phyloP scores from a whole-genome alignment of 208 protist genomes.

The Willaertia magna region DNA sequence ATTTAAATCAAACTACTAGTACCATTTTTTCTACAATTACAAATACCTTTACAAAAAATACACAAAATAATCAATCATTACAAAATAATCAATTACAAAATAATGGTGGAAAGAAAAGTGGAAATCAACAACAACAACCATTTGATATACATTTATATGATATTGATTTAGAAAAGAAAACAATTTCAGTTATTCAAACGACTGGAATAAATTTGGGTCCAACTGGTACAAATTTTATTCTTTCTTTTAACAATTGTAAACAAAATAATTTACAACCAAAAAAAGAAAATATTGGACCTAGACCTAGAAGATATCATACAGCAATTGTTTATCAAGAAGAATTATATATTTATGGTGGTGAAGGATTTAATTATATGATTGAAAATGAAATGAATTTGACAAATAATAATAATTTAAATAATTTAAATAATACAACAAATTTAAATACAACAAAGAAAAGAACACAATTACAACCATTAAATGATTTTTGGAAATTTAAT shows the following conservation, averaged over 20 bases:
- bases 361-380: background rate
- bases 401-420: background rate
- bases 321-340: background rate
- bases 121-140: too few species aligned
- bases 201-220: too few species aligned
- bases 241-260: too few species aligned
- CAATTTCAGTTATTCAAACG: background rate
- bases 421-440: too few species aligned
- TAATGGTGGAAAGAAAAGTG: too few species aligned
- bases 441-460: too few species aligned
- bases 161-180: background rate
- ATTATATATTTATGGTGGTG: background rate
- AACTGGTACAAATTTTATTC: too few species aligned
- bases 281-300: background rate
- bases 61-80: too few species aligned
- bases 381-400: background rate
- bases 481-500: background rate
- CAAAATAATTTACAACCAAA: too few species aligned
- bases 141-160: slow-evolving; percentile 1
- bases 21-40: too few species aligned
- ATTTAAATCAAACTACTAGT: background rate
- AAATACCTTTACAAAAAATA: too few species aligned
- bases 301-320: background rate
- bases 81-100: too few species aligned
- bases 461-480: background rate